Evolutionary conservation across 2,329 filamentous ascomycete species (phyloP).

Genomic region (Thielaviopsis musarum): DNA sequence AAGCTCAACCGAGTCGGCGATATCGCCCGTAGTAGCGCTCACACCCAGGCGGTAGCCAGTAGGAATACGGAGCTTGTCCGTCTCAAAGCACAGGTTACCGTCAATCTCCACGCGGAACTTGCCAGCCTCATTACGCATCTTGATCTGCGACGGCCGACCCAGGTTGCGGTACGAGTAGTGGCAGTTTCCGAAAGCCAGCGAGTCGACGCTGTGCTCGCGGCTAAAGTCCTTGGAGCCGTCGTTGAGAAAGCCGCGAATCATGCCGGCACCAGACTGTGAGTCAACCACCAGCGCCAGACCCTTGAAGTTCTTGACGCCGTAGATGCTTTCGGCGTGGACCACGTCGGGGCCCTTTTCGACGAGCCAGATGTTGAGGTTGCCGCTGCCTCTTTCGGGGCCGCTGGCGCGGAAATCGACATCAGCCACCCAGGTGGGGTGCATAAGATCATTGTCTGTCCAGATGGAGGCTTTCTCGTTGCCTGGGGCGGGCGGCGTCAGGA

Average conservation of each 20-base stretch:
- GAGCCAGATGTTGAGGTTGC: slow-evolving; percentile 91
- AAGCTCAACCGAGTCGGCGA: slow-evolving; percentile 84
- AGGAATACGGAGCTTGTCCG: slow-evolving; percentile 61
- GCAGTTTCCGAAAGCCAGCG: slow-evolving; percentile 84
- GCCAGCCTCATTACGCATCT: slow-evolving; percentile 46
- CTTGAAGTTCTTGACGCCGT: slow-evolving; percentile 72
- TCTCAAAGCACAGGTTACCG: slow-evolving; percentile 67
- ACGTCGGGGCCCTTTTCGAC: slow-evolving; percentile 47
- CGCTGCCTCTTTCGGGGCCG: slow-evolving; percentile 69
- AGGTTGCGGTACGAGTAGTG: slow-evolving; percentile 82
- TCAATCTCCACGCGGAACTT: slow-evolving; percentile 69
- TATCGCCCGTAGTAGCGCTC: slow-evolving; percentile 75
- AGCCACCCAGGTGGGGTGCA: slow-evolving; percentile 56
- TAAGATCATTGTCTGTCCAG: slow-evolving; percentile 53
- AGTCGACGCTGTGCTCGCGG: slow-evolving; percentile 59
- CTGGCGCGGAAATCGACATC: slow-evolving; percentile 79
- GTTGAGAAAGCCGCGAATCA: slow-evolving; percentile 83
- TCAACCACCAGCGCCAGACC: slow-evolving; percentile 81
- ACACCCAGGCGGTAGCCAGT: slow-evolving; percentile 71
- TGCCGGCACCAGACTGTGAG: slow-evolving; percentile 60
- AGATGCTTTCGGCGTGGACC: slow-evolving; percentile 60
- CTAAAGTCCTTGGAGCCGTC: slow-evolving; percentile 72
- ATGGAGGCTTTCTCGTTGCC: slow-evolving; percentile 71
- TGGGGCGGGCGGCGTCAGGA: slow-evolving; percentile 76
- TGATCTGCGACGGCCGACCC: slow-evolving; percentile 65